These are phyloP conservation scores for Cystobasidium onofrii DNA, from an alignment of 768 basidiomycete species.

Conservation along the genomic window DNA sequence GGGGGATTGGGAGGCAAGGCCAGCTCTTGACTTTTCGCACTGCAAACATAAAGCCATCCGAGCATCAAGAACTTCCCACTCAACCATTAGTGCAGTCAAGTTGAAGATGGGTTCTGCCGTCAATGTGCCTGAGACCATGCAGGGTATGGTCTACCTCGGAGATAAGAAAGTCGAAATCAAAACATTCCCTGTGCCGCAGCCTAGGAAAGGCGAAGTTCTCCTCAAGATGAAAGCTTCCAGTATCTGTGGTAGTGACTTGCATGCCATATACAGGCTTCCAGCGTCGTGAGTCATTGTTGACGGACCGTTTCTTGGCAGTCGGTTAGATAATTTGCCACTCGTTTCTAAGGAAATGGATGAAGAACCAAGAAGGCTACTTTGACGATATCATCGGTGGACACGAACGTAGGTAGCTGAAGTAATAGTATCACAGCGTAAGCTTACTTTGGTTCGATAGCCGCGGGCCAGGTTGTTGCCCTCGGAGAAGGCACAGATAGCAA, in stretches of 20 bases:
- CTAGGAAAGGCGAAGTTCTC: constrained; percentile 10
- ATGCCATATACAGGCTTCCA: constrained; percentile 25
- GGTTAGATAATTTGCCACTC: not conserved
- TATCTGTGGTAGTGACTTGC: constrained; percentile 20
- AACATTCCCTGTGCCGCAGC: constrained; percentile 9
- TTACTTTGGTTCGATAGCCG: too few relatives aligned
- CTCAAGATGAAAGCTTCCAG: constrained; percentile 21
- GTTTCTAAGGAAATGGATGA: constrained; percentile 21
- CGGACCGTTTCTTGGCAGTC: not conserved
- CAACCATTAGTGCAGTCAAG: too few relatives aligned
- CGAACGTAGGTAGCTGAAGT: constrained; percentile 8
- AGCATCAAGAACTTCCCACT: too few relatives aligned
- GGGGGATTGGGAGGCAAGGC: not conserved
- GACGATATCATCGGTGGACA: constrained; percentile 23
- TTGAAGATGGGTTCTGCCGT: not conserved
- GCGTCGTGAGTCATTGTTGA: not conserved
- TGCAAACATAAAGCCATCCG: too few relatives aligned
- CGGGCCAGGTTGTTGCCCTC: constrained; percentile 10
- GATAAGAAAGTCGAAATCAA: constrained; percentile 16
- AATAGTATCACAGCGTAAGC: too few relatives aligned
- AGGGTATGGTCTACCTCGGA: constrained; percentile 19
- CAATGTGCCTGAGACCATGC: constrained; percentile 2
- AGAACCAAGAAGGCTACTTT: constrained; percentile 28
- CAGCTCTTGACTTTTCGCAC: too few relatives aligned
- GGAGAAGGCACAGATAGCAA: constrained; percentile 10